Evolutionary conservation across 345 rosid genomes (phyloP), one percentile per base, ranked within the genome.

Genomic region (Theobroma cacao): DNA sequence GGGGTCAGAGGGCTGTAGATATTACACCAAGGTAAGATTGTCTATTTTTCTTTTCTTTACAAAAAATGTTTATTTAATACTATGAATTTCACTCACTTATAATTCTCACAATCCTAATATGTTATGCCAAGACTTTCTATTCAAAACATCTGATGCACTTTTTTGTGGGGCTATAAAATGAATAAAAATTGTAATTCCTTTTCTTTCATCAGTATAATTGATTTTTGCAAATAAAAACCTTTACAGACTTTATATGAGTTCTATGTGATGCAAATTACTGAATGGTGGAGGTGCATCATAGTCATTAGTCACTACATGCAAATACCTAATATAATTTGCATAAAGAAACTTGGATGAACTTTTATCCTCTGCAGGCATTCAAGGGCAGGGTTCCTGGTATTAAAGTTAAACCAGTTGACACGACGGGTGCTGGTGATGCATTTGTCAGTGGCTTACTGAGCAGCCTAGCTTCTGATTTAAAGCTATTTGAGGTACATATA

Each of bases 1-100:
- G 86, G 99, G 98, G 70, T 81, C 97, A 48, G 83, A 85, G 8
- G 99, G 99, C 53, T 94, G 98, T 85, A 89, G 98, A 90, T 97
- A 97, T 81, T 97, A 90, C 82, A 94, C 99, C 72, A 82, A 91
- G 95, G 99, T 92, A 80, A 77, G 76, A 22, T 38, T 34, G n/a
- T 74, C 26, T 34, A 58, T 17, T n/a, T 20, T 64, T 5, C 5
- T n/a, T 4, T 73, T 9, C 14, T 28, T 75, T 76, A 38, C 41
- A 14, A 45, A 10, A 13, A 50, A 20, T 3, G 5, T 12, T 13
- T 12, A 5, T 36, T 33, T 64, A 45, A 34, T 34, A 0, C 2
- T 33, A 33, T 13, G 36, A 60, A 28, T 13, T 47, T 31, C 74
- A 70, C n/a, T 5, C 7, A 62, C 30, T 15, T 13, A 26, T 13